Evolutionary conservation across 1,284 basidiomycete genomes (phyloP).

Genomic region (Baeospora myosura): DNA sequence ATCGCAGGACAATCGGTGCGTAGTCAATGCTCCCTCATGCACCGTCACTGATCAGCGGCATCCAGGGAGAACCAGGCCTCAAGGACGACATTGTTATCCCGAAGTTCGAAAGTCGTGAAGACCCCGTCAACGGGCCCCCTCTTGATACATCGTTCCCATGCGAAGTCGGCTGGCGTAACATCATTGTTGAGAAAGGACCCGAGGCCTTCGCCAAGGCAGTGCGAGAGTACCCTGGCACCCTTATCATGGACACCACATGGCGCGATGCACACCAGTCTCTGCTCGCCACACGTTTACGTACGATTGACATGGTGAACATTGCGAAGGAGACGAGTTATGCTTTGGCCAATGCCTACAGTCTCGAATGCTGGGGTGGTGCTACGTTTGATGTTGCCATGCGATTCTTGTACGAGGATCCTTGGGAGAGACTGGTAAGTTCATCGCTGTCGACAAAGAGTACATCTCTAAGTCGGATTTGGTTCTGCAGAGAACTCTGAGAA

Average conservation of each 20-base stretch:
- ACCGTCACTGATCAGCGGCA: not conserved
- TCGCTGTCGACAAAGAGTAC: slow-evolving; percentile 8
- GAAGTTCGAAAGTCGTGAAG: slow-evolving; percentile 70
- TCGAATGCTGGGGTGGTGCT: slow-evolving; percentile 99
- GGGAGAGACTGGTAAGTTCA: slow-evolving; percentile 83
- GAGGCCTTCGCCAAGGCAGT: slow-evolving; percentile 99
- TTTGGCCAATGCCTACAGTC: slow-evolving; percentile 89
- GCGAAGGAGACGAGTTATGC: slow-evolving; percentile 97
- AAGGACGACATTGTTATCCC: slow-evolving; percentile 87
- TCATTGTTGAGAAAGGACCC: slow-evolving; percentile 96
- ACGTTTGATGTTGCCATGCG: slow-evolving; percentile 99
- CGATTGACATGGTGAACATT: slow-evolving; percentile 97
- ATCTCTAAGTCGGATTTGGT: not conserved
- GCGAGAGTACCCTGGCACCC: slow-evolving; percentile 88
- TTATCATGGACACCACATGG: slow-evolving; percentile 99
- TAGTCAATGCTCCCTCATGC: slow-evolving; percentile 5
- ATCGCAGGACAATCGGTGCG: slow-evolving; percentile 81
- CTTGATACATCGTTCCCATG: slow-evolving; percentile 83
- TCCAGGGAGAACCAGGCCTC: slow-evolving; percentile 87
- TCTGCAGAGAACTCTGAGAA: slow-evolving; percentile 78
- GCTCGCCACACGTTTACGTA: slow-evolving; percentile 93
- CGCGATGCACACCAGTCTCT: slow-evolving; percentile 98
- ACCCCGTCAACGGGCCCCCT: slow-evolving; percentile 64
- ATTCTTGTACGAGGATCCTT: slow-evolving; percentile 99
- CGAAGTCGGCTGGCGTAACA: slow-evolving; percentile 93